Base-by-base conservation (phyloP, 768 basidiomycete species). In the Fomitopsis serialis region DNA sequence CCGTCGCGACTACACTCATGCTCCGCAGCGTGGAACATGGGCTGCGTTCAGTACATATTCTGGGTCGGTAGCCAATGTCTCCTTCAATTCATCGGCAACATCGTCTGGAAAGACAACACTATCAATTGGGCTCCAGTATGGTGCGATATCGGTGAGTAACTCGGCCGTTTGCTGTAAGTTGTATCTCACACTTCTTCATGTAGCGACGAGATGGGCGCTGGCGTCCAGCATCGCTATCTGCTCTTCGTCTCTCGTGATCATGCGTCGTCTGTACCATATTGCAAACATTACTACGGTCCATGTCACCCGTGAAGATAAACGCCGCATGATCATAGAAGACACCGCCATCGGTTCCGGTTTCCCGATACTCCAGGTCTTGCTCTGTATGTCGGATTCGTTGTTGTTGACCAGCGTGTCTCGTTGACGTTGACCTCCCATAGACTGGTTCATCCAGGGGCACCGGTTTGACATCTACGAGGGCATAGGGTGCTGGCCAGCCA, bases 31-130 rank as follows among this genome's bases (percentile, higher is more conserved):
- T 82, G 81, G 79, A 87, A 89, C 64, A 76, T 81, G 10, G 88
- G 87, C 22, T 89, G 89, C 11, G 81, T 88, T 55, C 68, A 82
- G 40, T 85, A 80, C 72, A 91, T 92, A 71, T 54, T 72, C 29
- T 92, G 89, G 90, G 74, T 75, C 3, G 80, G 75, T 1, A 49
- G 80, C 9, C 72, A 70, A 15, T 84, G 82, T 64, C 75, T 91
- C 42, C 76, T 77, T 48, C 67, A 74, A 45, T 83, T 79, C 60
- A 68, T 91, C 58, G 86, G 92, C 69, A 76, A 82, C 2, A 69
- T 90, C 37, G 63, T 91, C 15, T 93, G 91, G 91, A 73, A 72
- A 53, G 71, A 77, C 24, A 85, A 78, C 62, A 74, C 75, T 10
- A 70, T 74, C 6, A 72, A 82, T 51, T 58, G 56, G 22, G 68